These are phyloP conservation scores for Hypoxylon sp. DNA, from an alignment of 2,329 filamentous ascomycete species.

Conservation along the genomic window DNA sequence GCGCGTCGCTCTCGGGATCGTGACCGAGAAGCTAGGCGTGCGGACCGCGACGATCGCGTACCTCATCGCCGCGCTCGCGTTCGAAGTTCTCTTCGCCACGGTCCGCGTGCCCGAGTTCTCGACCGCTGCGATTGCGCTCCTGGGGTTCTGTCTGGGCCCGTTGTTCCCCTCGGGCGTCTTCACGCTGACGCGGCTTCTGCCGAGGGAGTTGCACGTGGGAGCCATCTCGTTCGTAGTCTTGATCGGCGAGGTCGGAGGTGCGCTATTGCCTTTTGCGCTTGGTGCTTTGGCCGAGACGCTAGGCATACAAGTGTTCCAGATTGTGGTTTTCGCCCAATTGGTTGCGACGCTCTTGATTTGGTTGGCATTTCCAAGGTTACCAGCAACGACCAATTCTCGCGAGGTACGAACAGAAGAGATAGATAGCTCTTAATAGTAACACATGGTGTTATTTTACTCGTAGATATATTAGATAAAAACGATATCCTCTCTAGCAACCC, in stretches of 20 bases:
- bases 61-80: slow-evolving; percentile 43
- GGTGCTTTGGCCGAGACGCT: slow-evolving; percentile 58
- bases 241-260: slow-evolving; percentile 62
- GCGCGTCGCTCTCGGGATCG: slow-evolving; percentile 53
- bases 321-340: slow-evolving; percentile 46
- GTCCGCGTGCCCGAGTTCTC: slow-evolving; percentile 47
- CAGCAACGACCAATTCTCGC: neutral
- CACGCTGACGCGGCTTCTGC: slow-evolving; percentile 56
- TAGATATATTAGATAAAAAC: neutral
- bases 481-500: too few species aligned
- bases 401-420: slow-evolving; percentile 11
- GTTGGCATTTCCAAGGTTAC: slow-evolving; percentile 40
- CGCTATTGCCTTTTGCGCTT: slow-evolving; percentile 60
- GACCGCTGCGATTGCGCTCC: slow-evolving; percentile 52
- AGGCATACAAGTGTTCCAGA: slow-evolving; percentile 58
- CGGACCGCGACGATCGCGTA: slow-evolving; percentile 50
- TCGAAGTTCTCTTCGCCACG: slow-evolving; percentile 44
- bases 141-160: slow-evolving; percentile 60
- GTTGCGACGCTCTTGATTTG: slow-evolving; percentile 36
- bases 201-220: slow-evolving; percentile 58
- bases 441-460: neutral
- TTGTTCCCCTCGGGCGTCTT: slow-evolving; percentile 61
- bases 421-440: neutral
- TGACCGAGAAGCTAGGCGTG: slow-evolving; percentile 54
- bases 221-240: slow-evolving; percentile 62